Percentiles rank a stretch among this genome's conserved stretches.
Evolutionary conservation across 768 basidiomycete genomes (phyloP).

Genomic region (Pilatotrama ljubarskyi): DNA sequence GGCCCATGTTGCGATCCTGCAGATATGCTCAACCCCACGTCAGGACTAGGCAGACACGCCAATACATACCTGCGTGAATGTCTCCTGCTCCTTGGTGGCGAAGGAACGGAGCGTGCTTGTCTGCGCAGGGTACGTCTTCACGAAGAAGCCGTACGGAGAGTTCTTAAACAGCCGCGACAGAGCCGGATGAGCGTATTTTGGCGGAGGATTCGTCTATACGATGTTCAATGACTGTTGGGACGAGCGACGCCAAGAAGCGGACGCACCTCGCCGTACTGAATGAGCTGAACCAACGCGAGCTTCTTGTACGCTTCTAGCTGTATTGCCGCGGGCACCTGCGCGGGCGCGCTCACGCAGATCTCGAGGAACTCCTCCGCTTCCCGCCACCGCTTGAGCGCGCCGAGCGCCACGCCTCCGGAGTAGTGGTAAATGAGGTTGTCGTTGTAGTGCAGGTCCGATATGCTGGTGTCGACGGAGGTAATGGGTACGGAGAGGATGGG

Average conservation of each 20-base stretch:
- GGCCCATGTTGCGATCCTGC: slow-evolving; percentile 73
- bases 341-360: slow-evolving; percentile 59
- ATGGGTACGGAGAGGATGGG: slow-evolving; percentile 66
- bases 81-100: slow-evolving; percentile 53
- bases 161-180: slow-evolving; percentile 64
- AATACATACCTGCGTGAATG: slow-evolving; percentile 48
- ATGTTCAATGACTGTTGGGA: not conserved
- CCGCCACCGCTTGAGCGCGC: slow-evolving; percentile 62
- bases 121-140: slow-evolving; percentile 65
- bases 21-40: not conserved
- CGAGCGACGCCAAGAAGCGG: too few relatives aligned
- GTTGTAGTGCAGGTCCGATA: slow-evolving; percentile 71
- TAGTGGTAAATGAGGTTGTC: slow-evolving; percentile 89
- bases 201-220: slow-evolving; percentile 46
- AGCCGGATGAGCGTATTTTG: slow-evolving; percentile 69
- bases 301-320: slow-evolving; percentile 91
- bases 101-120: slow-evolving; percentile 45
- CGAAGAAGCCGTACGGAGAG: slow-evolving; percentile 64
- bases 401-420: slow-evolving; percentile 67
- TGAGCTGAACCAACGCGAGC: slow-evolving; percentile 73
- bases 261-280: slow-evolving; percentile 70
- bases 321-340: slow-evolving; percentile 58
- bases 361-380: slow-evolving; percentile 81
- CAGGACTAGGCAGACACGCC: not conserved
- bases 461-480: slow-evolving; percentile 55